Conservation (phyloP, 257 asterid species). For the Gynochthodes officinalis region DNA sequence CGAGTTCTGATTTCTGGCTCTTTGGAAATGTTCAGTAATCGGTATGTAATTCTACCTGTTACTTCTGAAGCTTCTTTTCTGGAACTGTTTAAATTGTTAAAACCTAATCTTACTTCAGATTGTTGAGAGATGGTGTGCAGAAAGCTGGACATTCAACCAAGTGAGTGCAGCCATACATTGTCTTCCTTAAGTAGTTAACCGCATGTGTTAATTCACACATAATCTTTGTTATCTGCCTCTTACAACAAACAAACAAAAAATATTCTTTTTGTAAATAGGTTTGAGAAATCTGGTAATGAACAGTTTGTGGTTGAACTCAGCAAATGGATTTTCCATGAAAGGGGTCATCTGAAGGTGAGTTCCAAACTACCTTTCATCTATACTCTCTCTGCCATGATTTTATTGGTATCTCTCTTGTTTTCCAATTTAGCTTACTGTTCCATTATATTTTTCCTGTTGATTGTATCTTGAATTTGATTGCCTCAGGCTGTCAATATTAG, state of each 20-base stretch:
- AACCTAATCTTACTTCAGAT: constrained; percentile 22
- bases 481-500: constrained; percentile 64
- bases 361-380: neutral
- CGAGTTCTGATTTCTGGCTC: constrained; percentile 40
- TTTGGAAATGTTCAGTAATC: constrained; percentile 32
- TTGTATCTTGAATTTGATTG: neutral
- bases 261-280: constrained; percentile 35
- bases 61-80: neutral
- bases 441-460: neutral
- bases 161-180: constrained; percentile 19
- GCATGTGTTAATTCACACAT: neutral
- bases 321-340: constrained; percentile 91
- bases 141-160: constrained; percentile 30
- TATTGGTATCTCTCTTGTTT: neutral
- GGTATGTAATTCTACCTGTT: constrained; percentile 17
- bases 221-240: neutral
- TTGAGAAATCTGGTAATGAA: constrained; percentile 71
- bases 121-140: constrained; percentile 38
- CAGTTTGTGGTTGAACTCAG: constrained; percentile 65
- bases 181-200: neutral
- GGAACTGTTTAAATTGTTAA: neutral
- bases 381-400: neutral
- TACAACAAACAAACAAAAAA: neutral
- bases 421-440: neutral
- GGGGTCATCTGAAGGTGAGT: constrained; percentile 86